Evolutionary conservation across 495 filamentous ascomycete species (phyloP).

Genomic region (Penicillium daleae): DNA sequence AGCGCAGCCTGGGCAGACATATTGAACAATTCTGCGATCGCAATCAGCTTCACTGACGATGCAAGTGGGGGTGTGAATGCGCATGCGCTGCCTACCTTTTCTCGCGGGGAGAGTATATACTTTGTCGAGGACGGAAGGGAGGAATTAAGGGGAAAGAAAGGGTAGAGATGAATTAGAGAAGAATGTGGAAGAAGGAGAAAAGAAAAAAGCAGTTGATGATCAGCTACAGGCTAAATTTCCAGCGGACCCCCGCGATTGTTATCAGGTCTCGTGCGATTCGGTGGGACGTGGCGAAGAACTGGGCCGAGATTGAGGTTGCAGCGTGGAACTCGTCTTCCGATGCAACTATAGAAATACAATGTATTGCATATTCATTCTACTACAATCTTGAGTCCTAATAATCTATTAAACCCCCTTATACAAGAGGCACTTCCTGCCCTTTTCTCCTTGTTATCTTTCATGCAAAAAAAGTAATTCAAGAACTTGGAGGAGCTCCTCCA

Average conservation of each 20-base stretch:
- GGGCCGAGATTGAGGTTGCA: background rate
- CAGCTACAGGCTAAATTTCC: background rate
- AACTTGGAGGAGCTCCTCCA: constrained; percentile 2
- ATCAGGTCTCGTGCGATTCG: background rate
- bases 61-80: background rate
- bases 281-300: background rate
- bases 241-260: background rate
- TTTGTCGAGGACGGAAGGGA: background rate
- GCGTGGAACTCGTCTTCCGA: background rate
- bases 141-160: background rate
- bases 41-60: constrained; percentile 20
- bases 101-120: background rate
- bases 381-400: background rate
- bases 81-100: constrained; percentile 2
- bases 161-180: background rate
- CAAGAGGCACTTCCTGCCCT: background rate
- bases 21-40: constrained; percentile 14
- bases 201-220: background rate
- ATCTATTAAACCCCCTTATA: background rate
- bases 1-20: constrained; percentile 51
- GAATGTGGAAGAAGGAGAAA: background rate
- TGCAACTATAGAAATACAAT: background rate
- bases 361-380: background rate
- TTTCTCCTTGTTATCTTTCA: background rate
- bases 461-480: background rate